Conservation (phyloP, 2,329 filamentous ascomycete species). For the Fusarium chlamydosporum region DNA sequence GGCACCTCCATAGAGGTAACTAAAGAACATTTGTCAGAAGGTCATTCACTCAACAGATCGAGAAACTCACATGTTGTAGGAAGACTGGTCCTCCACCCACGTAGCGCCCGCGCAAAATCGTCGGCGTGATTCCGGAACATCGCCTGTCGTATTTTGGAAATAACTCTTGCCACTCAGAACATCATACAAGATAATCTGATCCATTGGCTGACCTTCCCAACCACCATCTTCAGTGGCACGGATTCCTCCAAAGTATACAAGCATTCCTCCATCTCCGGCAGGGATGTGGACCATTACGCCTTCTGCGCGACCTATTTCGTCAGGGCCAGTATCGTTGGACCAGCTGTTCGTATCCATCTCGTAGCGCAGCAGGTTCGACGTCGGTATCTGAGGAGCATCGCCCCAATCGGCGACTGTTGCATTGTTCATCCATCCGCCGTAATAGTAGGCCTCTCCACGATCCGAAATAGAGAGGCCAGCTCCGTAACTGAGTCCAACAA, state of each 20-base stretch:
- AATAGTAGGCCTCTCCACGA: conserved; percentile 71
- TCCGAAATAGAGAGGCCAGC: conserved; percentile 68
- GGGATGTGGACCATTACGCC: conserved; percentile 73
- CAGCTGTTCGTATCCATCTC: conserved; percentile 67
- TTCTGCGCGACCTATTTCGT: conserved; percentile 68
- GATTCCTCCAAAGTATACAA: conserved; percentile 74
- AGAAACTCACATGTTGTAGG: conserved; percentile 72
- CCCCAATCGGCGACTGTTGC: conserved; percentile 66
- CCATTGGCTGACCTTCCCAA: conserved; percentile 60
- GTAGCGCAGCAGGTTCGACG: conserved; percentile 68
- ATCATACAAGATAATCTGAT: conserved; percentile 71
- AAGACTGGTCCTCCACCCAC: conserved; percentile 71
- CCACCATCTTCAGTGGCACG: conserved; percentile 65
- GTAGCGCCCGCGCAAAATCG: conserved; percentile 73
- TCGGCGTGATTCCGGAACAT: conserved; percentile 65
- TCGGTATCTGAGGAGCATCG: conserved; percentile 61
- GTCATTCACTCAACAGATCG: neutral
- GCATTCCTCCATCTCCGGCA: conserved; percentile 69
- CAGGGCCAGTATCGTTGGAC: conserved; percentile 68
- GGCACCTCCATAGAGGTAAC: conserved; percentile 73
- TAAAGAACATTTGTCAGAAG: conserved; percentile 48
- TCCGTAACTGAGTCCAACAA: conserved; percentile 68
- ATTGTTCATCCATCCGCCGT: conserved; percentile 73
- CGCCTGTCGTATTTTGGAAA: conserved; percentile 67
- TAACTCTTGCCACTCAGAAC: conserved; percentile 72